Evolutionary conservation across 768 basidiomycete genomes (phyloP).

Genomic region (Paxillus ammoniavirescens): DNA sequence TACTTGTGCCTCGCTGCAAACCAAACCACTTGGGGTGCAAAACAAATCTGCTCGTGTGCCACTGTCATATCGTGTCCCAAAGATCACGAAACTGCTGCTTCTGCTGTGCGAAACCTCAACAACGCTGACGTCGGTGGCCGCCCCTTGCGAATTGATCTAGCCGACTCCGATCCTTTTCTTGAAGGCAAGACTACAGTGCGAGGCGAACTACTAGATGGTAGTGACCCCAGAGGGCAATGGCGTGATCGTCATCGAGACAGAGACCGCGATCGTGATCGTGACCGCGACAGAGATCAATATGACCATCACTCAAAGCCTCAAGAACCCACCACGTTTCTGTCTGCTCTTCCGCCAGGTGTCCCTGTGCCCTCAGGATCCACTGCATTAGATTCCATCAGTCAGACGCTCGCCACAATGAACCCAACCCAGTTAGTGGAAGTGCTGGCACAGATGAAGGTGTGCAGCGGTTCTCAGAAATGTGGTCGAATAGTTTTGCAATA

Average conservation of each 20-base stretch:
- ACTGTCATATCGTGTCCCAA: constrained; percentile 14
- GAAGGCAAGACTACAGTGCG: constrained; percentile 87
- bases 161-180: constrained; percentile 89
- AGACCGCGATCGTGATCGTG: constrained; percentile 55
- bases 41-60: constrained; percentile 11
- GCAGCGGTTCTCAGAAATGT: constrained; percentile 27
- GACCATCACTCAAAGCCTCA: constrained; percentile 27
- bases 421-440: constrained; percentile 89
- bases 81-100: constrained; percentile 96
- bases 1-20: constrained; percentile 6
- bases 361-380: constrained; percentile 69
- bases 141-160: constrained; percentile 89
- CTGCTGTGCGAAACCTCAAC: constrained; percentile 95
- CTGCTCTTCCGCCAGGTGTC: constrained; percentile 71
- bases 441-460: constrained; percentile 96
- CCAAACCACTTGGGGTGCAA: not conserved
- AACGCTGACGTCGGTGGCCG: constrained; percentile 91
- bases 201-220: constrained; percentile 75
- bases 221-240: constrained; percentile 38
- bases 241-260: constrained; percentile 52
- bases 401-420: constrained; percentile 79
- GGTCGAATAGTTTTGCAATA: constrained; percentile 19
- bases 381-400: constrained; percentile 79
- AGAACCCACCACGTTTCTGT: constrained; percentile 57
- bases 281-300: constrained; percentile 40